These are phyloP conservation scores for Dioscorea alata DNA, from an alignment of 106 monocot species.

Conservation along the genomic window DNA sequence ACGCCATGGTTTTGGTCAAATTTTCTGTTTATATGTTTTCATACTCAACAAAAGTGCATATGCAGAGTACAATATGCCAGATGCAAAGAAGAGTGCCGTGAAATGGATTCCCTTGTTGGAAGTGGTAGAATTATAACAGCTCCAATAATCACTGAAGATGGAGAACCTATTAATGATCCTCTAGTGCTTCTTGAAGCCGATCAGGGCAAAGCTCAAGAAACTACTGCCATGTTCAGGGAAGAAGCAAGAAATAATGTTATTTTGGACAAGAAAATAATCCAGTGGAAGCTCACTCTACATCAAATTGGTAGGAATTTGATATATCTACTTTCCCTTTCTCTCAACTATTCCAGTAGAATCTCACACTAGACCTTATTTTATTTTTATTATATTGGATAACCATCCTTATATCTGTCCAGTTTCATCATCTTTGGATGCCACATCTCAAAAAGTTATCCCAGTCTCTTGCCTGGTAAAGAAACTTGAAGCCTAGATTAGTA, in stretches of 20 bases:
- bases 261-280: slow-evolving; percentile 66
- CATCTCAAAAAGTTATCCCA: no score
- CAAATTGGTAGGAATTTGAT: slow-evolving; percentile 63
- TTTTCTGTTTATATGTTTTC: neutral
- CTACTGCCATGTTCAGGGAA: neutral
- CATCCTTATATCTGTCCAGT: no score
- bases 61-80: slow-evolving; percentile 77
- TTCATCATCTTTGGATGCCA: no score
- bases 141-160: slow-evolving; percentile 85
- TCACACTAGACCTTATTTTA: no score
- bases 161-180: slow-evolving; percentile 75
- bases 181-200: slow-evolving; percentile 61
- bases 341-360: neutral
- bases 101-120: slow-evolving; percentile 87
- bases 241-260: slow-evolving; percentile 3
- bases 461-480: no score
- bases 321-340: slow-evolving; percentile 1
- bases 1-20: neutral
- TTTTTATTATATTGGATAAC: no score
- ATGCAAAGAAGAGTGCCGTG: slow-evolving; percentile 73
- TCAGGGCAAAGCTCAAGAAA: slow-evolving; percentile 5
- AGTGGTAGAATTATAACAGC: slow-evolving; percentile 87
- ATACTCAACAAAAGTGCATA: neutral
- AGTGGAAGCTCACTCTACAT: slow-evolving; percentile 96
- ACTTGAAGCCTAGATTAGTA: no score